Percentiles rank a stretch among this genome's conserved stretches.
Conservation (phyloP, 176 grass and related monocot species). For the Phoenix roebelenii region DNA sequence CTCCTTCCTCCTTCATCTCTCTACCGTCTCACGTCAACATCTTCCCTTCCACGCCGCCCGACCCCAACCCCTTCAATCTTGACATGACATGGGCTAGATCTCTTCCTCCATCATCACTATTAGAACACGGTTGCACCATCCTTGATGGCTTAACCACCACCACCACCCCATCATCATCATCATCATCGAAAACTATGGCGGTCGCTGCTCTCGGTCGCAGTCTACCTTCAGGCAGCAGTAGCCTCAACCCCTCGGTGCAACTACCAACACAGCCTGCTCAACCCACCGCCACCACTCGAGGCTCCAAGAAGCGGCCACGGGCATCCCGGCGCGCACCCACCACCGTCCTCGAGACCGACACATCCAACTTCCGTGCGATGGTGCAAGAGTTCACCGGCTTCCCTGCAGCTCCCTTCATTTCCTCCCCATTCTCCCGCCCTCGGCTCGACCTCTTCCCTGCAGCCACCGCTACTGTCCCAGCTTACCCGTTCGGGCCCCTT, state of each 20-base stretch:
- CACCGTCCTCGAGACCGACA: slow-evolving; percentile 82
- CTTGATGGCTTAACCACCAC: neutral
- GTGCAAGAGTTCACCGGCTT: slow-evolving; percentile 98
- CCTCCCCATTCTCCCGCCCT: slow-evolving; percentile 25
- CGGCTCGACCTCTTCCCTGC: slow-evolving; percentile 38
- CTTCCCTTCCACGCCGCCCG: slow-evolving; percentile 25
- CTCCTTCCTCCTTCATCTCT: slow-evolving; percentile 4
- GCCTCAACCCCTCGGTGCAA: slow-evolving; percentile 7
- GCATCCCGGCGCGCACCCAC: slow-evolving; percentile 72
- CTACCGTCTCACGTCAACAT: slow-evolving; percentile 33
- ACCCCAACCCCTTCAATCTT: neutral
- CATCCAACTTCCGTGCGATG: slow-evolving; percentile 83
- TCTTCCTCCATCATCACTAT: slow-evolving; percentile 4
- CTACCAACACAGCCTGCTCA: neutral
- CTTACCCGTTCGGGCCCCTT: slow-evolving; percentile 25
- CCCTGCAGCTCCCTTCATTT: slow-evolving; percentile 52
- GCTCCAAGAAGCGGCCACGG: slow-evolving; percentile 64
- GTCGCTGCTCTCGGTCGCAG: neutral
- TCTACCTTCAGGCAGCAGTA: slow-evolving; percentile 9
- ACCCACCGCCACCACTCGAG: slow-evolving; percentile 11
- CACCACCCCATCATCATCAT: neutral
- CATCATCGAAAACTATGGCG: neutral
- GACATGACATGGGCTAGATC: slow-evolving; percentile 10
- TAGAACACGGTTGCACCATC: slow-evolving; percentile 7
- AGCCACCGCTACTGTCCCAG: neutral